phyloP scores from a whole-genome alignment of 1,139 yeast species.

The Zygosaccharomyces sapae region DNA sequence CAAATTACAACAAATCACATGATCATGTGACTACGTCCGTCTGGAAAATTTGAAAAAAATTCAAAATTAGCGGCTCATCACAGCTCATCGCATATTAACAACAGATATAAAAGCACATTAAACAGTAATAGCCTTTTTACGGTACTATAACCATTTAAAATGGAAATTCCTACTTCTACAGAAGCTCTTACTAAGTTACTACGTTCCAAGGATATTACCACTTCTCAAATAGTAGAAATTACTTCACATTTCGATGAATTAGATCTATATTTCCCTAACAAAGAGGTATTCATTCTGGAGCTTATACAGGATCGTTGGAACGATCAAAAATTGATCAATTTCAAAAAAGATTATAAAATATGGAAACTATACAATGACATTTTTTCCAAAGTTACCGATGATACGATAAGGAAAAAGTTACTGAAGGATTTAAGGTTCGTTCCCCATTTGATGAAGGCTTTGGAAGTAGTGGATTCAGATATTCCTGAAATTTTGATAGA shows the following conservation, averaged over 20 bases:
- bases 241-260: conserved; percentile 43
- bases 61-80: conserved; percentile 11
- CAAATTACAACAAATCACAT: conserved; percentile 1
- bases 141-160: background rate
- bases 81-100: conserved; percentile 8
- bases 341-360: conserved; percentile 41
- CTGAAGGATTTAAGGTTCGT: conserved; percentile 41
- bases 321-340: conserved; percentile 42
- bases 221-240: conserved; percentile 42
- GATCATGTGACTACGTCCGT: conserved; percentile 8
- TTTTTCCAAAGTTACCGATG: conserved; percentile 39
- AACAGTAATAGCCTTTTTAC: too few species aligned
- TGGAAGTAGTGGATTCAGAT: conserved; percentile 16
- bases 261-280: conserved; percentile 57
- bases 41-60: conserved; percentile 9
- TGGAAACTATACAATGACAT: conserved; percentile 48
- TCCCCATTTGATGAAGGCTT: conserved; percentile 25
- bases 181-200: conserved; percentile 62
- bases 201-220: conserved; percentile 49
- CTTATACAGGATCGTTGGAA: conserved; percentile 63
- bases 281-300: conserved; percentile 56
- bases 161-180: conserved; percentile 30
- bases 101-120: background rate
- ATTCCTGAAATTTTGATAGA: conserved; percentile 14
- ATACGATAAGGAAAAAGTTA: conserved; percentile 30